These are phyloP conservation scores for Trematosphaeria pertusa DNA, from an alignment of 2,329 filamentous ascomycete genomes.

Conservation along the genomic window DNA sequence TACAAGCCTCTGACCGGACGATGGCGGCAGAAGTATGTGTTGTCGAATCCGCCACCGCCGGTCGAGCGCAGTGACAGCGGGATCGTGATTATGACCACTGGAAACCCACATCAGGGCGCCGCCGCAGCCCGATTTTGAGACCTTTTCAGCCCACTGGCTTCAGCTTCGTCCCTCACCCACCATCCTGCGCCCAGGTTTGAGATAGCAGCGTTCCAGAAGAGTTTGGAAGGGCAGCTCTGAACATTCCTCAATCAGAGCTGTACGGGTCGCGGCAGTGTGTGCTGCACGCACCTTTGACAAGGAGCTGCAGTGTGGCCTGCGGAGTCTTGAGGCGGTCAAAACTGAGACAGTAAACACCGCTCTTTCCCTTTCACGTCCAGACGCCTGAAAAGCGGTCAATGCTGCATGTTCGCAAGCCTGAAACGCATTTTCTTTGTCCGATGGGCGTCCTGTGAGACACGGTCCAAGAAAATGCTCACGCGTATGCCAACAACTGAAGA, in stretches of 20 bases:
- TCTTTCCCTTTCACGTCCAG: conserved; percentile 12
- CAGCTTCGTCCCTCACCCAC: neutral
- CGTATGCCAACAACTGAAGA: conserved; percentile 15
- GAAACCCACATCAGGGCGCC: conserved; percentile 16
- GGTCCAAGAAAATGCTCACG: conserved; percentile 17
- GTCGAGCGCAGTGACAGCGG: conserved; percentile 29
- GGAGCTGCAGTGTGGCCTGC: conserved; percentile 27
- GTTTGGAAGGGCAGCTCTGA: conserved; percentile 3
- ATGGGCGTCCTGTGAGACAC: conserved; percentile 27
- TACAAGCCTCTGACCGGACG: conserved; percentile 25
- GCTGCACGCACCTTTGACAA: conserved; percentile 1
- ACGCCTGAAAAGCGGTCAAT: too few relatives aligned
- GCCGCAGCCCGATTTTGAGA: conserved; percentile 13
- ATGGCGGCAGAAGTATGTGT: conserved; percentile 20
- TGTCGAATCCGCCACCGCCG: conserved; percentile 41
- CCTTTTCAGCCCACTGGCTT: neutral
- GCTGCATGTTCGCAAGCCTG: conserved; percentile 11
- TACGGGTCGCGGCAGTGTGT: conserved; percentile 23
- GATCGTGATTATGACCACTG: conserved; percentile 16
- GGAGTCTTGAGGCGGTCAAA: conserved; percentile 32
- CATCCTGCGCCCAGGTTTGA: neutral
- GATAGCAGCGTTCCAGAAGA: conserved; percentile 24
- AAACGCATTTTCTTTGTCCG: conserved; percentile 26
- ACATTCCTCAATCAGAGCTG: conserved; percentile 15
- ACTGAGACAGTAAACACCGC: conserved; percentile 37